Evolutionary conservation across 2,329 filamentous ascomycete genomes (phyloP), one percentile per base, ranked within the genome.

Genomic region (Clarireedia hainanense): DNA sequence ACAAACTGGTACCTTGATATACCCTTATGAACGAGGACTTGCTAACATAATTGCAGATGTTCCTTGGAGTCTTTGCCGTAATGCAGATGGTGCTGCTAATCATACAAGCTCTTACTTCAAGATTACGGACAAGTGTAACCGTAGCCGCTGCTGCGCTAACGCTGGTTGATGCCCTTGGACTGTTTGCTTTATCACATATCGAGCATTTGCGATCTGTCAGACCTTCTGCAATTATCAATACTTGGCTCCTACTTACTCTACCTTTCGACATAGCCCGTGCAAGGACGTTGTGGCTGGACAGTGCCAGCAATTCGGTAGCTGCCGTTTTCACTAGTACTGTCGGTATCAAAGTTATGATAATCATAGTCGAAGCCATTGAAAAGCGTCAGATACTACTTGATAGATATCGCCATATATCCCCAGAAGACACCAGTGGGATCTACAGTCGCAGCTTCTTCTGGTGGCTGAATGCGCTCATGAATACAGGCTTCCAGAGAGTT

Each of bases 401-500:
- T 37, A 60, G 58, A 47, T 64, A 69, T 54, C 58, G 62, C n/a
- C 24, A 61, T 48, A 57, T 61, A n/a, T 69, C 70, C 6, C 72
- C 73, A 4, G 73, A 75, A 57, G 66, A 64, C 0, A 70, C 68
- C 0, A 71, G 71, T 56, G 72, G 74, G 14, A 60, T 74, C 6
- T 72, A 73, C 40, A 70, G 65, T 55, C 69, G 68, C 10, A 69
- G 67, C 20, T 63, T 74, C 37, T 70, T 73, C 54, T 69, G 68
- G 58, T 75, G 73, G 73, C 60, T 74, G 39, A 70, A 69, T 37
- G 64, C 67, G 6, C 63, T 75, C 20, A 64, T 75, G 60, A 52
- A 60, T 47, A 68, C 59, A 10, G 73, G 73, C 1, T 75, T 71
- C 37, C 62, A 61, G 23, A 64, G 64, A 23, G 59, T 74, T 45